Base-by-base conservation (phyloP, 768 basidiomycete genomes). In the Leccinum rimulosum region DNA sequence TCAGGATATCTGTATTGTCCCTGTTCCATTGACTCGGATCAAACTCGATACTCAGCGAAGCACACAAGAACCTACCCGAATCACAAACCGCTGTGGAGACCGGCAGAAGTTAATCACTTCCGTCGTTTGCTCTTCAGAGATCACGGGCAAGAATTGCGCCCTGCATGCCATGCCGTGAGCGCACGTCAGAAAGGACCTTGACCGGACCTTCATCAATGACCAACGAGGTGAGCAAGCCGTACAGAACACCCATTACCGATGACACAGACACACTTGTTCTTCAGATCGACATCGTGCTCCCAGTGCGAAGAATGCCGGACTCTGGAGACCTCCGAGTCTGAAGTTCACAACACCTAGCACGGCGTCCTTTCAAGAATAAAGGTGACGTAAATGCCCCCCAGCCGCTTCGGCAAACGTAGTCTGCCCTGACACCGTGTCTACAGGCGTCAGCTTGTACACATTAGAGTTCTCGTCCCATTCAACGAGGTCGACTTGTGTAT, bases 241-340 rank as follows among this genome's bases (percentile, higher is more conserved):
- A 84, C 84, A 45, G 82, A 84, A 61, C 81, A 85, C 4, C 84
- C 86, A 65, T 86, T 86, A 40, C 85, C 86, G 65, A 87, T 80
- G 14, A 87, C 80, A 1, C 81, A 85, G 7, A 88, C 78, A 28
- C 76, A 73, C 69, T 80, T 1, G 84, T 85, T 80, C 58, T 72
- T 72, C 56, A 87, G 66, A 48, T 76, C 66, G 17, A 86, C 77
- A 63, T 81, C 81, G 52, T 84, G 81, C 49, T 77, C 71, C 84
- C 85, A 88, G 55, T 69, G 65, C 22, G 82, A 79, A 31, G 84
- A 82, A 68, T 87, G 86, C 73, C 81, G 87, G 17, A 75, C 52
- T 11, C 43, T 45, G 43, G 43, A 68, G 65, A 35, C 38, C 86
- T 12, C 43, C 19, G 19, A 45, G 19, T 49, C 74, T 70, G 66